Percentiles rank a stretch among this genome's conserved stretches.
Evolutionary conservation across 2,329 filamentous ascomycete species (phyloP).

Genomic region (Podosphaera leucotricha): DNA sequence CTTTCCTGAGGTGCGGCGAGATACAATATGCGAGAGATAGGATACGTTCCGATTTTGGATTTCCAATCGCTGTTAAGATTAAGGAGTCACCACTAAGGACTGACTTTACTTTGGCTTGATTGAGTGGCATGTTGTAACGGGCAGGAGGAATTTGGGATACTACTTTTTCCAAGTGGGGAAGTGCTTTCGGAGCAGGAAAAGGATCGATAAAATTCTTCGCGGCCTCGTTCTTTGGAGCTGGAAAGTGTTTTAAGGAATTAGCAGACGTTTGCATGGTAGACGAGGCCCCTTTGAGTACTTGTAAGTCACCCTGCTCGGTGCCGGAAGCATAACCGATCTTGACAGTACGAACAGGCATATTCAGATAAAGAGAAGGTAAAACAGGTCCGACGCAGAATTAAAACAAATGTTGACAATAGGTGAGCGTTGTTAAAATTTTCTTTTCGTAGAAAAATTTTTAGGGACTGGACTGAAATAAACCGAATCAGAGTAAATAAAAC

Average conservation of each 20-base stretch:
- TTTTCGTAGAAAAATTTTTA: not conserved
- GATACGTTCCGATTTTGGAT: conserved; percentile 60
- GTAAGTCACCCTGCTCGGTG: not conserved
- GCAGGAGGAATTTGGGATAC: conserved; percentile 9
- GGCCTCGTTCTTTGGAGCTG: conserved; percentile 3
- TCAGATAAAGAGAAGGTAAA: not conserved
- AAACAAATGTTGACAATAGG: not conserved
- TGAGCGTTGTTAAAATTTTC: not conserved
- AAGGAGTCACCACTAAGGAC: conserved; percentile 86
- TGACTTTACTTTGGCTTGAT: conserved; percentile 62
- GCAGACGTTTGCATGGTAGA: conserved; percentile 7
- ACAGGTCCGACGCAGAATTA: not conserved
- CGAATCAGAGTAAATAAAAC: not conserved
- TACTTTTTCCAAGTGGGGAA: conserved; percentile 5
- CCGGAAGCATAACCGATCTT: conserved; percentile 12
- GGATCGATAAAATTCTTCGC: not conserved
- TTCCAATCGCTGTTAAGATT: conserved; percentile 58
- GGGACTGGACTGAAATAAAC: not conserved
- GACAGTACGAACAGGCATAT: conserved; percentile 8
- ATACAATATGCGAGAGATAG: conserved; percentile 83
- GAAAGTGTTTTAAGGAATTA: conserved; percentile 16
- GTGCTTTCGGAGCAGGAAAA: conserved; percentile 3
- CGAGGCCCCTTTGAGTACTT: not conserved
- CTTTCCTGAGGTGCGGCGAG: conserved; percentile 64
- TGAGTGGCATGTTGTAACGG: conserved; percentile 14